A percentile compares a stretch with the other conserved stretches of the same genome.
Evolutionary conservation across 345 rosid species (phyloP).

Genomic region (Turnera subulata): DNA sequence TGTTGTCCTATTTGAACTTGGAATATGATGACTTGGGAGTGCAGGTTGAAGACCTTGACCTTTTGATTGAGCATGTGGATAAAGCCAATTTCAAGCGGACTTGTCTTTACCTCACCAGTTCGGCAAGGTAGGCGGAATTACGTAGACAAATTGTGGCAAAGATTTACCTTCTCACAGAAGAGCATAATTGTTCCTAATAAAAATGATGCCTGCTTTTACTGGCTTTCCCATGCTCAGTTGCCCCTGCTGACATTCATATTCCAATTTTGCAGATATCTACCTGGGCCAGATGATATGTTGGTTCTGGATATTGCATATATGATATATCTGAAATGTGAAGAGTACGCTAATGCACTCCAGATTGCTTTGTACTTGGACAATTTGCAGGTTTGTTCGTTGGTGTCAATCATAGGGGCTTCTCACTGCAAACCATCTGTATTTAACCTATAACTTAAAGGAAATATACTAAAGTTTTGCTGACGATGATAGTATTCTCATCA

Average conservation of each 20-base stretch:
- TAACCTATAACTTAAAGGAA: too few relatives aligned
- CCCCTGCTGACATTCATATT: conserved; percentile 12
- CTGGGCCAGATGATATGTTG: conserved; percentile 82
- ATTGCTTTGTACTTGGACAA: conserved; percentile 80
- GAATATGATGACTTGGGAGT: neutral
- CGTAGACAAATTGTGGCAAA: neutral
- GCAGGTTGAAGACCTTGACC: conserved; percentile 94
- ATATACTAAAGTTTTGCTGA: too few relatives aligned
- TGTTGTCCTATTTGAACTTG: neutral
- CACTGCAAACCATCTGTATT: too few relatives aligned
- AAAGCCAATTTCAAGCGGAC: conserved; percentile 81
- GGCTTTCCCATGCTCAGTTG: neutral
- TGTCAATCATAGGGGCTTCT: too few relatives aligned
- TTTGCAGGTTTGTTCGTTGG: conserved; percentile 51
- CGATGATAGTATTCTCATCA: too few relatives aligned
- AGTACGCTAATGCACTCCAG: conserved; percentile 74
- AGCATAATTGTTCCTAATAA: too few relatives aligned
- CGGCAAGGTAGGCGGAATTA: conserved; percentile 53
- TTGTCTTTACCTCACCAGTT: conserved; percentile 82
- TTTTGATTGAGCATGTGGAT: conserved; percentile 75
- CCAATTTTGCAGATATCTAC: conserved; percentile 60
- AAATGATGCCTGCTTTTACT: too few relatives aligned
- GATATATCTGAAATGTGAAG: conserved; percentile 71
- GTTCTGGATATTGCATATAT: conserved; percentile 71
- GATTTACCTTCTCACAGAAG: too few relatives aligned